A percentile compares a stretch with the other conserved stretches of the same genome.
Evolutionary conservation across 1,284 basidiomycete species (phyloP).

Genomic region (Rugiboletus extremiorientalis): DNA sequence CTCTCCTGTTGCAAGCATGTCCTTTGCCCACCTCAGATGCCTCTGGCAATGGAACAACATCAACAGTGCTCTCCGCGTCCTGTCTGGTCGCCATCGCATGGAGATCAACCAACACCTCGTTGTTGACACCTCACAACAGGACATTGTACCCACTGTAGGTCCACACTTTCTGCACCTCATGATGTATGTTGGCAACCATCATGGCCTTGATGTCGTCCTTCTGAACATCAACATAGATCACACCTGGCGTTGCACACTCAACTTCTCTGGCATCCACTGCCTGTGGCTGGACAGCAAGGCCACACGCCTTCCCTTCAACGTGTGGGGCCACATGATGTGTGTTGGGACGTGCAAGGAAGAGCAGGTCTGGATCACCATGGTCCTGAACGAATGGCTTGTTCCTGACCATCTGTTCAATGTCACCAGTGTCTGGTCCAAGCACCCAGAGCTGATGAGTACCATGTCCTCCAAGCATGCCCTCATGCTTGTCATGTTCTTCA

Average conservation of each 20-base stretch:
- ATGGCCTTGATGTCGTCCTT: not conserved
- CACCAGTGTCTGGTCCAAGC: not conserved
- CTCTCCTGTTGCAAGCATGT: not conserved
- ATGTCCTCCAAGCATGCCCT: not conserved
- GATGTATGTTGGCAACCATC: not conserved
- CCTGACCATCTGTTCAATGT: not conserved
- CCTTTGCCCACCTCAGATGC: not conserved
- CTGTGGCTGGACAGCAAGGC: not conserved
- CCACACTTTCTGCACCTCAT: not conserved
- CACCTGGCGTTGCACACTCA: not conserved
- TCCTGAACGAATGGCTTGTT: not conserved
- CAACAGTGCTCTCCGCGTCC: not conserved
- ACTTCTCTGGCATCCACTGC: not conserved
- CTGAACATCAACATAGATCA: not conserved
- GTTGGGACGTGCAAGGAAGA: not conserved
- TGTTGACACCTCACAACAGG: not conserved
- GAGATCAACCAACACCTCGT: not conserved
- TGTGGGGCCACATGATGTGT: not conserved
- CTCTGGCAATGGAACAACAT: not conserved
- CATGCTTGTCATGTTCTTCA: not conserved
- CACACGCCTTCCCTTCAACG: not conserved
- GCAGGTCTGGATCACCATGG: not conserved
- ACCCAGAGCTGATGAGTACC: not conserved
- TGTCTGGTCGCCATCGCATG: not conserved
- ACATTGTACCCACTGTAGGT: not conserved